These are phyloP conservation scores for Plicaturopsis crispa DNA, from an alignment of 768 basidiomycete genomes.

Conservation along the genomic window DNA sequence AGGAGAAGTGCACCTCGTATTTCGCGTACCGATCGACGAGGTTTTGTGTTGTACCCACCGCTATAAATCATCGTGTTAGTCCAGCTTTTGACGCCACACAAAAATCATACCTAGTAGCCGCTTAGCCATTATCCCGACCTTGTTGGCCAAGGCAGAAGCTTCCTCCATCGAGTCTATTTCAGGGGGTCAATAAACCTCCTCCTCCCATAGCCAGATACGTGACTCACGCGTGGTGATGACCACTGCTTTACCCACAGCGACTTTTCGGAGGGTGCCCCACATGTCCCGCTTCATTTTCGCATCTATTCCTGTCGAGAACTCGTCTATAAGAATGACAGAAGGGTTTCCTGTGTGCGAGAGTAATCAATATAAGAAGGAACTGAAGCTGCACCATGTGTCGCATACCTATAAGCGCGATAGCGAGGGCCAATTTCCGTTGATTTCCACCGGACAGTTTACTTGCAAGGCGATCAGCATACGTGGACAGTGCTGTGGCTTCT, in stretches of 20 bases:
- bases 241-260: constrained; percentile 61
- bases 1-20: constrained; percentile 74
- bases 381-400: not conserved
- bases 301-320: constrained; percentile 79
- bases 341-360: constrained; percentile 48
- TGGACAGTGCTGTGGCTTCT: constrained; percentile 44
- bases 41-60: constrained; percentile 57
- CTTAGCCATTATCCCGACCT: constrained; percentile 71
- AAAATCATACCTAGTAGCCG: constrained; percentile 50
- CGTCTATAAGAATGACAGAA: constrained; percentile 71
- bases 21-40: constrained; percentile 61
- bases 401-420: constrained; percentile 67
- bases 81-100: constrained; percentile 3
- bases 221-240: constrained; percentile 64
- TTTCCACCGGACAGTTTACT: constrained; percentile 75
- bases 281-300: constrained; percentile 80
- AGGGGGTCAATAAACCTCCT: not conserved
- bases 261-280: constrained; percentile 66
- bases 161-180: constrained; percentile 74
- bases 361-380: constrained; percentile 1
- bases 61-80: constrained; percentile 33
- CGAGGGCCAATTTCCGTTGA: constrained; percentile 67
- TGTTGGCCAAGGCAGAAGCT: constrained; percentile 67
- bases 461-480: constrained; percentile 65
- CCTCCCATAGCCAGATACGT: constrained; percentile 1